Evolutionary conservation across 1,284 basidiomycete species (phyloP).

Genomic region (Pseudozyma sp.): DNA sequence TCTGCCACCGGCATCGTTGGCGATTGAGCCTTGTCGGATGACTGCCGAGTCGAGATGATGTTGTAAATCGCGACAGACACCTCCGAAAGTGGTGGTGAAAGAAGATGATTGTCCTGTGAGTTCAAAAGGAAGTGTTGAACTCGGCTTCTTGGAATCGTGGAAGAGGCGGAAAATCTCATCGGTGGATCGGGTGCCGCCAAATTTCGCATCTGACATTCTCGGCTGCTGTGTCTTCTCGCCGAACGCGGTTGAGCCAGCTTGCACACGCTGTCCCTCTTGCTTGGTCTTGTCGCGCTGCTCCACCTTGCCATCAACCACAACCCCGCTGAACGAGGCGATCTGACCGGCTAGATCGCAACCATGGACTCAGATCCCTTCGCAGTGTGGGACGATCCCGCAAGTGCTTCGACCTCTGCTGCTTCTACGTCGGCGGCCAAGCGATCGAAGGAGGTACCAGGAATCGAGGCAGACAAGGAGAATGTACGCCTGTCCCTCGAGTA

Average conservation of each 20-base stretch:
- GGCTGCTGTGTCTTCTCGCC: slow-evolving; percentile 6
- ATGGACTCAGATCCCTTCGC: slow-evolving; percentile 51
- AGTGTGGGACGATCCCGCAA: slow-evolving; percentile 42
- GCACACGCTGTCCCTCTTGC: not conserved
- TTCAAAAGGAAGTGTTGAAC: no score
- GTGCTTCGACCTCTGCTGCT: slow-evolving; percentile 9
- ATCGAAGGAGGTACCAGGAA: not conserved
- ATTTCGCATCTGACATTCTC: not conserved
- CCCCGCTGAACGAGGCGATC: not conserved
- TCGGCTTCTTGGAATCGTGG: no score
- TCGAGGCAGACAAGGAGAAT: slow-evolving; percentile 1
- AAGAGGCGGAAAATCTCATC: not conserved
- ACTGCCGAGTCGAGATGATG: no score
- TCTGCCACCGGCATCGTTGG: slow-evolving; percentile 8
- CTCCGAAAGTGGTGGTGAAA: no score
- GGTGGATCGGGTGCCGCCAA: slow-evolving; percentile 2
- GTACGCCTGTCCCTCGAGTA: slow-evolving; percentile 24
- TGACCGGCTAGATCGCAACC: not conserved
- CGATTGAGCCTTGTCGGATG: not conserved
- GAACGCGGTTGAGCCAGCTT: slow-evolving; percentile 33
- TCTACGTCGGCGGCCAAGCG: slow-evolving; percentile 1
- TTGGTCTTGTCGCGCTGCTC: not conserved
- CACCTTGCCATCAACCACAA: not conserved
- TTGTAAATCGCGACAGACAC: not conserved
- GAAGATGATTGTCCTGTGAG: no score